Percentiles rank a stretch among this genome's conserved stretches.
phyloP scores from a whole-genome alignment of 2,329 filamentous ascomycete species.

The Lasiodiplodia citricola region DNA sequence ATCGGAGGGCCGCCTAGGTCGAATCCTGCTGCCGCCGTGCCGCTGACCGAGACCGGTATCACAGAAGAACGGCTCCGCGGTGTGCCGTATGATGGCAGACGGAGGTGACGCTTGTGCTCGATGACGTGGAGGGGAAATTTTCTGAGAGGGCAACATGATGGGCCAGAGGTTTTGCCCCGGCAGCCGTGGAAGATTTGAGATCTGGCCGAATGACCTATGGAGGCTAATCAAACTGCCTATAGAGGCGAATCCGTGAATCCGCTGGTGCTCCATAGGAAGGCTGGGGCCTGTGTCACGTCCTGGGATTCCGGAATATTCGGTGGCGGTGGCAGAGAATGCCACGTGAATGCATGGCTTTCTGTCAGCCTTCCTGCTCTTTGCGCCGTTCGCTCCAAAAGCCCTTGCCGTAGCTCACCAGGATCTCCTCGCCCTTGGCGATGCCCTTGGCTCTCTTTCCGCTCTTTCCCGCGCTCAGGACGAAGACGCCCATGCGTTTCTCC shows the following conservation, averaged over 20 bases:
- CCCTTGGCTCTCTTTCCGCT: slow-evolving; percentile 54
- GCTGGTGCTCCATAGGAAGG: too few relatives aligned
- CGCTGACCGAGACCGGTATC: neutral
- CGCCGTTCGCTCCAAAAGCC: slow-evolving; percentile 54
- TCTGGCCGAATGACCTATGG: neutral
- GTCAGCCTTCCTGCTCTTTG: slow-evolving; percentile 28
- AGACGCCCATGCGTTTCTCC: slow-evolving; percentile 57
- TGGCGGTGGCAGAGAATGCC: neutral
- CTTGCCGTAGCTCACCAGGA: slow-evolving; percentile 61
- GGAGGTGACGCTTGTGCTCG: too few relatives aligned
- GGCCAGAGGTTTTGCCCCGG: neutral
- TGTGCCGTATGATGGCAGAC: neutral
- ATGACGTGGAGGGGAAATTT: neutral
- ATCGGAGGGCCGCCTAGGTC: neutral
- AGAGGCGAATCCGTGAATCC: too few relatives aligned
- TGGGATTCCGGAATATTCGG: neutral
- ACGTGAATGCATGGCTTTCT: neutral
- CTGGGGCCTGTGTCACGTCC: neutral
- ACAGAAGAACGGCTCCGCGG: neutral
- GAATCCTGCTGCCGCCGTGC: neutral
- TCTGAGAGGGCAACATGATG: neutral
- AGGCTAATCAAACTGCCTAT: neutral
- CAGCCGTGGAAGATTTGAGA: neutral
- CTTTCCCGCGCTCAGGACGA: slow-evolving; percentile 56
- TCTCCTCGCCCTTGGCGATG: slow-evolving; percentile 55